Base-by-base conservation (phyloP, 805 yeast species). In the Yarrowia divulgata region DNA sequence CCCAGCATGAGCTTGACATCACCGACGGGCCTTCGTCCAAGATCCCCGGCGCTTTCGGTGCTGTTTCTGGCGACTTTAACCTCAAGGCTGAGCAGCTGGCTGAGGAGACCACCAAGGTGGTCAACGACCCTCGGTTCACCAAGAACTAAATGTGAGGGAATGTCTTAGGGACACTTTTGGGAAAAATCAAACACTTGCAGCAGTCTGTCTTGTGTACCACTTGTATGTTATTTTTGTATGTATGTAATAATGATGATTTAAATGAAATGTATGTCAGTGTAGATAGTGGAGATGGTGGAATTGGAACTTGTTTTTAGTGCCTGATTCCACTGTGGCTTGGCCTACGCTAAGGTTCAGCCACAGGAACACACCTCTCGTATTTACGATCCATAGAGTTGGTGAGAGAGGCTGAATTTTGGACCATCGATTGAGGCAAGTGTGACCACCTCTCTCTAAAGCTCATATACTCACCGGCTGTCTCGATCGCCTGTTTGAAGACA, bases 221-320 rank as follows among this genome's bases (percentile, higher is more conserved):
- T 4, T 23, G 29, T 23, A 23, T 50, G 12, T 50, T n/a, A 19
- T 19, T 50, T 50, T 50, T 50, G 55, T 50, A 50, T 34, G 55
- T 50, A 34, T 50, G 55, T 50, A 32, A 50, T 50, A 50, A 50
- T 50, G 19, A 23, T 49, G n/a, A 19, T 50, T 32, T 32, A 49
- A 6, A 32, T 49, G 37, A 48, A 39, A 1, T 10, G 40, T 8
- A 1, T 10, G 12, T 9, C 39, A 23, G 29, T 23, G 29, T 23
- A 23, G 29, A 23, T 23, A n/a, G 29, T 23, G 29, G 29, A 23
- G 2, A 23, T 23, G 37, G 10, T 34, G 37, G 37, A 8, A 34
- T 39, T 39, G 14, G 14, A 4, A 23, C 29, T 39, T 39, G 14
- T 39, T 39, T 39, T 23, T 23, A 23, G 29, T 23, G 29, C 29